Conservation (phyloP, 192 early-diverging fungal genomes). For the Linnemannia zychae region DNA sequence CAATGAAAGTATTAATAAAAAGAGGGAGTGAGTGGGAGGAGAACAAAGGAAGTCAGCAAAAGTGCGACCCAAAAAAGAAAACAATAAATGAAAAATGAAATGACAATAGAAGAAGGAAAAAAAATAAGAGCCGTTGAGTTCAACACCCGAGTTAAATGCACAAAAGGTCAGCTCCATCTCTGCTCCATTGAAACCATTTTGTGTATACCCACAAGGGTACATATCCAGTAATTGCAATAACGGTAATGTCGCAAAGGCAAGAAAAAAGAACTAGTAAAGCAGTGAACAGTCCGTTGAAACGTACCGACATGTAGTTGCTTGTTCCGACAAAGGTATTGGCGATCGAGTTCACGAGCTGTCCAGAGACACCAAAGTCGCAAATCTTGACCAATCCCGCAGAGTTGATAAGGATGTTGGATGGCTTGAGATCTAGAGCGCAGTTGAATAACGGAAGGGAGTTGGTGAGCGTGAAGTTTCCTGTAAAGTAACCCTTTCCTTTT, state of each 20-base stretch:
- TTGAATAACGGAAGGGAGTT: background rate
- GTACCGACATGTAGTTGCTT: slow-evolving; percentile 84
- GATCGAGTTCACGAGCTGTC: slow-evolving; percentile 86
- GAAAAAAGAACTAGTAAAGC: background rate
- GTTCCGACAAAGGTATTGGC: slow-evolving; percentile 92
- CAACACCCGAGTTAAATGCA: background rate
- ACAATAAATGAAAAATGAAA: slow-evolving; percentile 1
- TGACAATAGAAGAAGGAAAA: background rate
- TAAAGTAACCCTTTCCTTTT: background rate
- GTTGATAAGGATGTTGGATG: slow-evolving; percentile 90
- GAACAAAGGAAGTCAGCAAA: background rate
- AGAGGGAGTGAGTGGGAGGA: background rate
- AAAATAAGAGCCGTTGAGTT: slow-evolving; percentile 9
- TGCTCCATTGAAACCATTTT: background rate
- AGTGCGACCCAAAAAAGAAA: background rate
- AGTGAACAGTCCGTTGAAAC: slow-evolving; percentile 16
- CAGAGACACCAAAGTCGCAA: slow-evolving; percentile 94
- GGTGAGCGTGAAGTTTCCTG: background rate
- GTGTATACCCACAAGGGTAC: slow-evolving; percentile 4
- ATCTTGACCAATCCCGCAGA: slow-evolving; percentile 84
- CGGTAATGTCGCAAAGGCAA: background rate
- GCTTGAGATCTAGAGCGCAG: slow-evolving; percentile 77
- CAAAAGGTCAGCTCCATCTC: background rate
- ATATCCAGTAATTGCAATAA: slow-evolving; percentile 10
- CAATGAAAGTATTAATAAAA: slow-evolving; percentile 1